Evolutionary conservation across 805 yeast genomes (phyloP), one percentile per base, ranked within the genome.

Genomic region (Pichia thaimueangensis): DNA sequence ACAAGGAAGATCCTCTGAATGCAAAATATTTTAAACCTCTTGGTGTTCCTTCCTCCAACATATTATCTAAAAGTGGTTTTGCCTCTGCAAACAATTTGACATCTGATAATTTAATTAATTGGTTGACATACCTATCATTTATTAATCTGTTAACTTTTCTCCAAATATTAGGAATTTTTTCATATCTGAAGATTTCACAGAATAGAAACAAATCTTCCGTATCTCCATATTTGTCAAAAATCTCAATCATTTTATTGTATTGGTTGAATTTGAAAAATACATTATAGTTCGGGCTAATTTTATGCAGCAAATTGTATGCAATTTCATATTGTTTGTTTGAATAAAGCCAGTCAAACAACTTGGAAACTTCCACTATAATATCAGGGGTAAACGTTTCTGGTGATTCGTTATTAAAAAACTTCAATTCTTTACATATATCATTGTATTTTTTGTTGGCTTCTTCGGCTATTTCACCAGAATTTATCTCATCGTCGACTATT

Each of bases 161-260:
- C 35, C 48, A 33, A 5, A 43, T 15, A 25, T 38, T 43, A 2
- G 52, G 52, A 5, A 37, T 35, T 25, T 39, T 30, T 3, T 39
- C 42, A 21, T 45, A 41, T 30, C 31, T 47, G 32, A 49, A 54
- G 13, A 42, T 42, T 16, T 45, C 51, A 15, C 48, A 41, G 11
- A 56, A 39, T 5, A 32, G 17, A 11, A 47, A 43, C 6, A 59
- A 24, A 24, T 57, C 56, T 10, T 35, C 39, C 2, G 43, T 12
- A 2, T 45, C 39, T 0, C 62, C 63, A 35, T 49, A 47, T 11
- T 37, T 38, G 45, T 60, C 63, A 4, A 59, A 47, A 2, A 55
- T 47, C 12, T 29, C 31, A 3, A 51, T 29, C 8, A 60, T 30
- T 19, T 40, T 42, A 5, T 41, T 35, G 2, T 52, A 21, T 8